Base-by-base conservation (phyloP, 2,329 filamentous ascomycete genomes). In the Alternaria consortialis region DNA sequence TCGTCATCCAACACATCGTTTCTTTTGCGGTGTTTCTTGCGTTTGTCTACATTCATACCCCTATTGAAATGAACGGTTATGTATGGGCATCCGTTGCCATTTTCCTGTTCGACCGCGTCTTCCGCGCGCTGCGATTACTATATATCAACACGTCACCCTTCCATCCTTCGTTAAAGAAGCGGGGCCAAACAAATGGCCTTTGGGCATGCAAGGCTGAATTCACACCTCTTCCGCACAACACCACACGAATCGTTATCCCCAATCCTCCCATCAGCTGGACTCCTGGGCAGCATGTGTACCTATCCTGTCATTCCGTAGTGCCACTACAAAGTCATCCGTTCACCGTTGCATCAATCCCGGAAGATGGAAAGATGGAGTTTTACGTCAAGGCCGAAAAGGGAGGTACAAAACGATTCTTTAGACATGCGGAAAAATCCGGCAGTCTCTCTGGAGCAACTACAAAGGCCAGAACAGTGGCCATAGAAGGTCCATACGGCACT, bases 31-130 rank as follows among this genome's bases (percentile, higher is more conserved):
- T 89, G 25, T 85, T 92, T 69, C 78, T 91, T 37, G 90, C 86
- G 79, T 80, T 90, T 40, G 76, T 91, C 9, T 87, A 89, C 68
- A 78, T 84, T 37, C 90, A 92, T 72, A 84, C 90, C 4, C 89
- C 90, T 1, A 70, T 71, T 7, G 84, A 85, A 48, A 85, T 88
- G 7, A 81, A 80, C 29, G 87, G 87, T 71, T 87, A 90, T 56
- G 78, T 92, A 37, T 91, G 88, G 88, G 86, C 90, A 65, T 83
- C 88, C 12, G 80, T 91, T 17, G 86, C 84, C 1, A 83, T 89
- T 2, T 81, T 90, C 40, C 86, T 82, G 52, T 86, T 89, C 60
- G 90, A 92, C 67, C 84, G 89, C 4, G 77, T 83, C n/a, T 83
- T 84, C 56, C 83, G 87, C 53, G 65, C 63, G 11, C 31, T 75